Percentiles rank a stretch among this genome's conserved stretches.
Conservation (phyloP, 306 rosid species). For the Trifolium repens region DNA sequence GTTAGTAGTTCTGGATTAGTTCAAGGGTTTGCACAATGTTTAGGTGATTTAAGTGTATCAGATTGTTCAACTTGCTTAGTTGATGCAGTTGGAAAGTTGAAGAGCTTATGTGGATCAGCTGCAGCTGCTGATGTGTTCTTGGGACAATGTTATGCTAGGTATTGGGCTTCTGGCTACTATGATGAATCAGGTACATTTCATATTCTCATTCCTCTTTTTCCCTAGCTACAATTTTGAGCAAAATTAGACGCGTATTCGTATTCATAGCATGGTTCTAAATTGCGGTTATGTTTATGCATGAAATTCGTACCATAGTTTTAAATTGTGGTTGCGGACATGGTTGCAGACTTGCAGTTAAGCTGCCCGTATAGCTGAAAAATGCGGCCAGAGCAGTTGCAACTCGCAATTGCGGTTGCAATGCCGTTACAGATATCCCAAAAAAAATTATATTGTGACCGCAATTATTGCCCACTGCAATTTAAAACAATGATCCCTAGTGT, state of each 20-base stretch:
- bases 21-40: constrained; percentile 76
- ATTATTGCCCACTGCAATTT: no score
- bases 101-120: constrained; percentile 85
- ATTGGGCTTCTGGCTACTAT: constrained; percentile 92
- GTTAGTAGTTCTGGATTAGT: constrained; percentile 83
- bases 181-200: constrained; percentile 60
- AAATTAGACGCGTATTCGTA: neutral
- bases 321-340: neutral
- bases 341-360: no score
- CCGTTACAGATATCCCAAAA: no score
- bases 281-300: neutral
- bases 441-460: no score
- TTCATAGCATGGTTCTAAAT: neutral
- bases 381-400: no score
- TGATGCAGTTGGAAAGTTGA: constrained; percentile 77
- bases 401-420: no score
- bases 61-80: constrained; percentile 82
- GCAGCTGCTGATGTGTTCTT: constrained; percentile 87
- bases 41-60: constrained; percentile 66
- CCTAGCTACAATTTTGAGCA: neutral
- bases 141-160: constrained; percentile 90
- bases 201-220: neutral
- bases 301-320: neutral
- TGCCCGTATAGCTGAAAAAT: no score
- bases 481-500: no score